Evolutionary conservation across 2,329 filamentous ascomycete genomes (phyloP).

Genomic region (Apiospora kogelbergensis): DNA sequence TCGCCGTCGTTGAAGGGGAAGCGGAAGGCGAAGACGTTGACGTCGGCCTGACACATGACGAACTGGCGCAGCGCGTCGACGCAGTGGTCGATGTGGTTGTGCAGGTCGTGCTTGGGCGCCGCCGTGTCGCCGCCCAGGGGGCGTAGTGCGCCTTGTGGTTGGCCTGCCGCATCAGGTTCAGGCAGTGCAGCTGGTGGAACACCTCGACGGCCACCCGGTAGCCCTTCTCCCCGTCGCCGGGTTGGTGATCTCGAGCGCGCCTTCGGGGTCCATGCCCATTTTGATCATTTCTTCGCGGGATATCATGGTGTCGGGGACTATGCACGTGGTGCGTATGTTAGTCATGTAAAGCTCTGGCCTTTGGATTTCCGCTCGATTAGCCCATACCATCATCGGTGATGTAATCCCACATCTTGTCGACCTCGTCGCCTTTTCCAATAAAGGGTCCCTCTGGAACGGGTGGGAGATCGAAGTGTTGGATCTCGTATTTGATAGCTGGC

Average conservation of each 20-base stretch:
- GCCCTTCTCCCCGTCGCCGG: conserved; percentile 54
- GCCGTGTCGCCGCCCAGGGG: conserved; percentile 48
- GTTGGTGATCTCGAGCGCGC: conserved; percentile 55
- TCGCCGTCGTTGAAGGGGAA: conserved; percentile 45
- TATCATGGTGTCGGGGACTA: conserved; percentile 63
- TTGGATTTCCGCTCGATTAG: too few species aligned
- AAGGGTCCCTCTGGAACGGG: conserved; percentile 49
- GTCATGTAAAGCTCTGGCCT: not conserved
- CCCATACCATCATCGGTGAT: conserved; percentile 25
- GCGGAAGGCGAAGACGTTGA: conserved; percentile 55
- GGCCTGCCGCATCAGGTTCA: conserved; percentile 48
- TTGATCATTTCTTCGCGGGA: conserved; percentile 51
- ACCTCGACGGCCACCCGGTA: conserved; percentile 61
- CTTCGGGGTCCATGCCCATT: conserved; percentile 49
- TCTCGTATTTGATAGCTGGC: conserved; percentile 48
- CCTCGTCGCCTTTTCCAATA: conserved; percentile 55
- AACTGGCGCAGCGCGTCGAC: conserved; percentile 53
- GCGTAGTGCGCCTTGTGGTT: conserved; percentile 50
- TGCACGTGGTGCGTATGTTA: conserved; percentile 13
- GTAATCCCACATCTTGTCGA: conserved; percentile 57
- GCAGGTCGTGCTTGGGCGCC: conserved; percentile 40
- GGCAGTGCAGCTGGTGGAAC: conserved; percentile 56
- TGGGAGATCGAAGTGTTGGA: conserved; percentile 48
- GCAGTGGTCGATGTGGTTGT: conserved; percentile 53
- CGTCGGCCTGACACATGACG: conserved; percentile 55